Evolutionary conservation across 2,329 filamentous ascomycete species (phyloP).

Genomic region (Aureobasidium melanogenum): DNA sequence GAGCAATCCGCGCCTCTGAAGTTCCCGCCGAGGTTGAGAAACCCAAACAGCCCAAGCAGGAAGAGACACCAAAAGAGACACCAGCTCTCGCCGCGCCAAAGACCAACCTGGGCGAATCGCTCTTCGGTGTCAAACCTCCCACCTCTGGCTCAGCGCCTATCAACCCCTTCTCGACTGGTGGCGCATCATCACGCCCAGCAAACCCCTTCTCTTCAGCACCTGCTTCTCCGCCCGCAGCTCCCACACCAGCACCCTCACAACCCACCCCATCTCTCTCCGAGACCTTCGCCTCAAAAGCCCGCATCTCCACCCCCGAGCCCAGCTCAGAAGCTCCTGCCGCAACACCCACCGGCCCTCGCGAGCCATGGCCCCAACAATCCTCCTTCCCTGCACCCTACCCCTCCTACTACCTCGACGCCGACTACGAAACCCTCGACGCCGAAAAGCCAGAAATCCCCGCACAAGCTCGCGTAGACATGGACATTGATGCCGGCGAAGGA

Average conservation of each 20-base stretch:
- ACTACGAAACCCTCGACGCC: slow-evolving; percentile 75
- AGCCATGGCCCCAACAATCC: slow-evolving; percentile 67
- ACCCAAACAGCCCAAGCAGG: slow-evolving; percentile 21
- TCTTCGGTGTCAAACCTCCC: slow-evolving; percentile 57
- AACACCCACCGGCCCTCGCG: slow-evolving; percentile 27
- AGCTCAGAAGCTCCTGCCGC: slow-evolving; percentile 22
- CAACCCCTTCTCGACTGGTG: slow-evolving; percentile 54
- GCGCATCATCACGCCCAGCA: slow-evolving; percentile 42
- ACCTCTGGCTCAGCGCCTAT: slow-evolving; percentile 23
- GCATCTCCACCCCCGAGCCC: slow-evolving; percentile 36
- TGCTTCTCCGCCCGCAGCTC: slow-evolving; percentile 35
- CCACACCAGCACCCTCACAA: slow-evolving; percentile 16
- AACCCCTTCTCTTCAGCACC: slow-evolving; percentile 51
- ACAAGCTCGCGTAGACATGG: slow-evolving; percentile 36
- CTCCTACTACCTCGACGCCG: slow-evolving; percentile 72
- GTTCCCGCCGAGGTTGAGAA: slow-evolving; percentile 18
- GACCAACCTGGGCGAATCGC: slow-evolving; percentile 53
- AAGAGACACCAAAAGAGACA: slow-evolving; percentile 17
- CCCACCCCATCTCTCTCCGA: slow-evolving; percentile 53
- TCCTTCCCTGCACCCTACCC: slow-evolving; percentile 65
- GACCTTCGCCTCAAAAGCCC: slow-evolving; percentile 64
- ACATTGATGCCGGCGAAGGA: slow-evolving; percentile 21
- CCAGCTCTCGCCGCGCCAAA: slow-evolving; percentile 21
- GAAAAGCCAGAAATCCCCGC: slow-evolving; percentile 42
- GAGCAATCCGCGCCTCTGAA: slow-evolving; percentile 51